A percentile compares a stretch with the other conserved stretches of the same genome.
Conservation (phyloP, 2,329 filamentous ascomycete genomes). For the Claviceps fusiformis region DNA sequence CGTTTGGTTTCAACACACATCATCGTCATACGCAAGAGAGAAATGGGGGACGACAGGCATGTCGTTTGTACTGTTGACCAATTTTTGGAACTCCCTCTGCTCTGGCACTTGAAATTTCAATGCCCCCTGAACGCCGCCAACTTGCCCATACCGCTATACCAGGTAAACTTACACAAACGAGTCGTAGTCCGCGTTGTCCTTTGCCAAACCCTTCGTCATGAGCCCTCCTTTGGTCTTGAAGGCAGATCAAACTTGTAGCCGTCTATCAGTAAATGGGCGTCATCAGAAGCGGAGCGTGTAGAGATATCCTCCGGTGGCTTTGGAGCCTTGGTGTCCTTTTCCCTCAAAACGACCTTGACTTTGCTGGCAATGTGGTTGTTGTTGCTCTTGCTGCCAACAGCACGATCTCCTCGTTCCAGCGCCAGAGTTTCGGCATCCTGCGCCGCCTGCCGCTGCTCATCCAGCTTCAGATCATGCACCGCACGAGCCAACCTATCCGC, state of each 20-base stretch:
- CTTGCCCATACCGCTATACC: not conserved
- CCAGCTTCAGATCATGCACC: constrained; percentile 29
- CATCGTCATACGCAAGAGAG: not conserved
- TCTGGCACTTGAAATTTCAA: not conserved
- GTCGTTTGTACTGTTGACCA: not conserved
- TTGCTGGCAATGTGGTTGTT: constrained; percentile 12
- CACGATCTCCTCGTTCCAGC: constrained; percentile 31
- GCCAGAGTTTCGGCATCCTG: constrained; percentile 31
- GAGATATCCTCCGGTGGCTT: constrained; percentile 10
- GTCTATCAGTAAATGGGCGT: constrained; percentile 33
- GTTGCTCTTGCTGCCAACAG: constrained; percentile 3
- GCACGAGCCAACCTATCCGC: constrained; percentile 22
- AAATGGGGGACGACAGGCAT: not conserved
- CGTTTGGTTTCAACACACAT: not conserved
- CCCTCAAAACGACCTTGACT: constrained; percentile 36
- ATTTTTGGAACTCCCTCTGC: not conserved
- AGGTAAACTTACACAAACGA: not conserved
- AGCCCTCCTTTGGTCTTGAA: constrained; percentile 1
- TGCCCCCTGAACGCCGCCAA: not conserved
- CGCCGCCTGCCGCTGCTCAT: constrained; percentile 27
- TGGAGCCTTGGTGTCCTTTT: constrained; percentile 28
- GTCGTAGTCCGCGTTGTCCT: not conserved
- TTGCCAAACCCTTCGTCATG: not conserved
- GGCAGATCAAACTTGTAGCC: constrained; percentile 33
- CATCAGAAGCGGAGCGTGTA: constrained; percentile 14